These are phyloP conservation scores for Diaporthe citrichinensis DNA, from an alignment of 2,329 filamentous ascomycete genomes.

Conservation along the genomic window DNA sequence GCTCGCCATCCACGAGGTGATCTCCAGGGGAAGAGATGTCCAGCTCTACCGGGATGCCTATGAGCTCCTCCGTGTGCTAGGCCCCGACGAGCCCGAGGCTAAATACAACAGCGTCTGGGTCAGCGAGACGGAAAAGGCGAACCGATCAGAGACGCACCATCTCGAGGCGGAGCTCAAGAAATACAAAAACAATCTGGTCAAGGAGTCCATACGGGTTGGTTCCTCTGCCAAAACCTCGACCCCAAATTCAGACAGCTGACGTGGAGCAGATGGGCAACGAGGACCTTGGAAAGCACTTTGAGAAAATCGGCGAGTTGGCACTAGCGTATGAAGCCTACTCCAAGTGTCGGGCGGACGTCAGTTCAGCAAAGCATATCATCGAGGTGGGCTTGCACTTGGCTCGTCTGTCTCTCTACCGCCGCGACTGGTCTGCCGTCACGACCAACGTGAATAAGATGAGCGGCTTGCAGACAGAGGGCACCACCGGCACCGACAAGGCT, in stretches of 20 bases:
- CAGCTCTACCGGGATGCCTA: slow-evolving; percentile 78
- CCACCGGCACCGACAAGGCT: slow-evolving; percentile 65
- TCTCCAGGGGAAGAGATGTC: slow-evolving; percentile 80
- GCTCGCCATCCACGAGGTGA: slow-evolving; percentile 79
- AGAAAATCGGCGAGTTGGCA: slow-evolving; percentile 80
- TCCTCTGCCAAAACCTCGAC: background rate
- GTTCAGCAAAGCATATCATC: slow-evolving; percentile 84
- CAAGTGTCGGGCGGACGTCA: slow-evolving; percentile 93
- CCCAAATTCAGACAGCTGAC: slow-evolving; percentile 7
- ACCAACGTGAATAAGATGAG: slow-evolving; percentile 74
- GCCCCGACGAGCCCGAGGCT: slow-evolving; percentile 78
- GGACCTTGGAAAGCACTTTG: slow-evolving; percentile 88
- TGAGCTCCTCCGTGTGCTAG: slow-evolving; percentile 73
- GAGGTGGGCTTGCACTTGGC: slow-evolving; percentile 87
- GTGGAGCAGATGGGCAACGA: slow-evolving; percentile 87
- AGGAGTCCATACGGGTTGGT: slow-evolving; percentile 91
- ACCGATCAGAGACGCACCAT: slow-evolving; percentile 79
- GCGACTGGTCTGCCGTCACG: slow-evolving; percentile 81
- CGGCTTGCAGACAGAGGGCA: slow-evolving; percentile 58
- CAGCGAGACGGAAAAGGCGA: slow-evolving; percentile 74
- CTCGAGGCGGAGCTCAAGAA: slow-evolving; percentile 88
- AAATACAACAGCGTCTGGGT: slow-evolving; percentile 81
- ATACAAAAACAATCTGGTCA: slow-evolving; percentile 97
- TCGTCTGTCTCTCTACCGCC: slow-evolving; percentile 80
- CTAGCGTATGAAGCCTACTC: slow-evolving; percentile 83